Evolutionary conservation across 768 basidiomycete species (phyloP).

Genomic region (Mycena rosella): DNA sequence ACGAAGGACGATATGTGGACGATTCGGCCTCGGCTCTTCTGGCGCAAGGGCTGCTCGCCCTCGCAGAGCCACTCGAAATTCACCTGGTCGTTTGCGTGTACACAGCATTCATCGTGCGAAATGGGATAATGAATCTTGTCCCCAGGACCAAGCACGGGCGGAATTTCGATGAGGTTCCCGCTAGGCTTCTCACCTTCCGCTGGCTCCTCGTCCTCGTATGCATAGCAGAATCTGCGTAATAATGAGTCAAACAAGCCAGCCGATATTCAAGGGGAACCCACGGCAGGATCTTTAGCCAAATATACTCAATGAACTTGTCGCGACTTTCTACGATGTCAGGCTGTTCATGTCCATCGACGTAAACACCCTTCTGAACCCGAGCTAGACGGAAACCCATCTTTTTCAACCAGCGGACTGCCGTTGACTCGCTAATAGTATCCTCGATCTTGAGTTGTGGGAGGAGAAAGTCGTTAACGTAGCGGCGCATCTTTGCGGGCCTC

Average conservation of each 20-base stretch:
- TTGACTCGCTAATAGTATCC: neutral
- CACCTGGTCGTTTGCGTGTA: slow-evolving; percentile 12
- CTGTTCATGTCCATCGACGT: slow-evolving; percentile 6
- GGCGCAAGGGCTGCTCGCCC: slow-evolving; percentile 2
- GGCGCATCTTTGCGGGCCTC: slow-evolving; percentile 6
- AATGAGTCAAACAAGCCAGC: neutral
- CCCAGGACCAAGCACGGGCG: neutral
- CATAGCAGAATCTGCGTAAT: slow-evolving; percentile 9
- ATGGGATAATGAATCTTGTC: slow-evolving; percentile 24
- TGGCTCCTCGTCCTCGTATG: slow-evolving; percentile 5
- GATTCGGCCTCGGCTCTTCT: slow-evolving; percentile 1
- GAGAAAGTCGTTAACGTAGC: slow-evolving; percentile 1
- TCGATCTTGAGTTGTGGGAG: neutral
- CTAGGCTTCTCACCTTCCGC: neutral
- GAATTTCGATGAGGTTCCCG: slow-evolving; percentile 3
- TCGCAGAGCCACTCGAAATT: slow-evolving; percentile 16
- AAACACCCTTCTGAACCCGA: neutral
- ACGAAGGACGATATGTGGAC: slow-evolving; percentile 5
- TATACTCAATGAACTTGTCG: slow-evolving; percentile 13
- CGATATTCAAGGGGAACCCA: neutral
- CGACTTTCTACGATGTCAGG: slow-evolving; percentile 13
- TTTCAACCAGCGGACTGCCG: neutral
- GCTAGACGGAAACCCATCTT: neutral
- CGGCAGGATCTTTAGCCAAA: slow-evolving; percentile 10
- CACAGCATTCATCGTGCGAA: slow-evolving; percentile 14